These are phyloP conservation scores for Comarum palustre DNA, from an alignment of 306 rosid species.

Conservation along the genomic window DNA sequence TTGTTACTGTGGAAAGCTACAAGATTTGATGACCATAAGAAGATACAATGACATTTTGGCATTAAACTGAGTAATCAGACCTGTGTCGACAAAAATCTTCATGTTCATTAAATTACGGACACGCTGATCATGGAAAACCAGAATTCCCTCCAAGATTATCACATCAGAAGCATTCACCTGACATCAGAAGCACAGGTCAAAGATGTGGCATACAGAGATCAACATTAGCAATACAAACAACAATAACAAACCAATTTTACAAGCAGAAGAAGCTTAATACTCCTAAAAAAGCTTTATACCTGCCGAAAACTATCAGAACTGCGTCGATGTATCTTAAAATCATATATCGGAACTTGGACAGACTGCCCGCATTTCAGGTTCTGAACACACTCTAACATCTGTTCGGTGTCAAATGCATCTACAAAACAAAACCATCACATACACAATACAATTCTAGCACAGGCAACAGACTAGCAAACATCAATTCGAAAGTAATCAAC, in stretches of 20 bases:
- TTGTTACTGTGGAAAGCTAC: neutral
- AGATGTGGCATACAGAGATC: neutral
- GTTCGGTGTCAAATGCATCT: constrained; percentile 97
- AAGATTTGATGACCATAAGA: constrained; percentile 1
- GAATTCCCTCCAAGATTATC: constrained; percentile 94
- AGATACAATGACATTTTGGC: neutral
- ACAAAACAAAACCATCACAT: neutral
- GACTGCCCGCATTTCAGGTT: constrained; percentile 63
- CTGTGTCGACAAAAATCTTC: constrained; percentile 97
- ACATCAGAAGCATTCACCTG: constrained; percentile 98
- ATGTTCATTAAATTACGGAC: constrained; percentile 92
- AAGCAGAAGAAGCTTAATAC: neutral
- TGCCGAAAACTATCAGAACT: constrained; percentile 78
- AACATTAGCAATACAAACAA: neutral
- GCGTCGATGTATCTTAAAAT: constrained; percentile 86
- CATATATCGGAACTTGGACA: constrained; percentile 84
- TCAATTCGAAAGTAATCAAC: neutral
- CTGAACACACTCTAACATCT: constrained; percentile 70
- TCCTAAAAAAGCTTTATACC: constrained; percentile 34
- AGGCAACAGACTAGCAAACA: neutral
- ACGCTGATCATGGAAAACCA: constrained; percentile 89
- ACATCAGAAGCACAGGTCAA: constrained; percentile 6
- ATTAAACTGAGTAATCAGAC: constrained; percentile 35
- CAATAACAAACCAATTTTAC: neutral
- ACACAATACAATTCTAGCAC: neutral